These are phyloP conservation scores for Candida vaughaniae DNA, from an alignment of 805 yeast species.

Conservation along the genomic window DNA sequence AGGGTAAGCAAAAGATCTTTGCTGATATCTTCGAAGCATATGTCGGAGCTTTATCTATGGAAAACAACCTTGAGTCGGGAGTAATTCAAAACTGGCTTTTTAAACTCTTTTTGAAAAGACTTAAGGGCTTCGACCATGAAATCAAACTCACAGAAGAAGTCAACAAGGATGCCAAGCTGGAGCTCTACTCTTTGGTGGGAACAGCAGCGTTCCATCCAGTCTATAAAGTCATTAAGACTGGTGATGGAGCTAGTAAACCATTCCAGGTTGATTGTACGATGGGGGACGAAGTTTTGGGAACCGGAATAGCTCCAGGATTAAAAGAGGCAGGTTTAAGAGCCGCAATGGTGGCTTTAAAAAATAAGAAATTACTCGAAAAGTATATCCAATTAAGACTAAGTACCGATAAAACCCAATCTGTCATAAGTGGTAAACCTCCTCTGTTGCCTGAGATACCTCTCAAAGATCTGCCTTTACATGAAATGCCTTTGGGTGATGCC, in stretches of 20 bases:
- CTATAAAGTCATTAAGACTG: constrained; percentile 49
- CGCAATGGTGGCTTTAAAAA: constrained; percentile 73
- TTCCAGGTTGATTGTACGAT: constrained; percentile 67
- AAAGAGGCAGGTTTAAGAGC: constrained; percentile 84
- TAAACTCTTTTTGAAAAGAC: constrained; percentile 48
- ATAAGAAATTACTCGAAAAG: constrained; percentile 60
- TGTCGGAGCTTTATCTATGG: constrained; percentile 77
- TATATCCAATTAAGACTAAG: constrained; percentile 52
- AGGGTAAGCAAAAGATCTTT: constrained; percentile 64
- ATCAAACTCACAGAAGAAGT: constrained; percentile 38
- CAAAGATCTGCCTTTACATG: constrained; percentile 2
- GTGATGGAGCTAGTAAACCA: constrained; percentile 48
- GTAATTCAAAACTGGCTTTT: constrained; percentile 58
- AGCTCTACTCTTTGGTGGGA: constrained; percentile 77
- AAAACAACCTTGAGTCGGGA: constrained; percentile 47
- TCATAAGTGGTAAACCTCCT: constrained; percentile 7
- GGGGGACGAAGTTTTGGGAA: constrained; percentile 65
- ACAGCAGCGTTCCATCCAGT: constrained; percentile 63
- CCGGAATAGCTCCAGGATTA: constrained; percentile 65
- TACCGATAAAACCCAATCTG: constrained; percentile 16
- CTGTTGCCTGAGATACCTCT: neutral
- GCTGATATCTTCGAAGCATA: constrained; percentile 96
- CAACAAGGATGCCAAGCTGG: constrained; percentile 70
- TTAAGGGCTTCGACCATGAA: constrained; percentile 30
- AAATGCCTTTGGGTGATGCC: neutral